phyloP scores from a whole-genome alignment of 345 rosid genomes.

The Xanthoceras sorbifolium region DNA sequence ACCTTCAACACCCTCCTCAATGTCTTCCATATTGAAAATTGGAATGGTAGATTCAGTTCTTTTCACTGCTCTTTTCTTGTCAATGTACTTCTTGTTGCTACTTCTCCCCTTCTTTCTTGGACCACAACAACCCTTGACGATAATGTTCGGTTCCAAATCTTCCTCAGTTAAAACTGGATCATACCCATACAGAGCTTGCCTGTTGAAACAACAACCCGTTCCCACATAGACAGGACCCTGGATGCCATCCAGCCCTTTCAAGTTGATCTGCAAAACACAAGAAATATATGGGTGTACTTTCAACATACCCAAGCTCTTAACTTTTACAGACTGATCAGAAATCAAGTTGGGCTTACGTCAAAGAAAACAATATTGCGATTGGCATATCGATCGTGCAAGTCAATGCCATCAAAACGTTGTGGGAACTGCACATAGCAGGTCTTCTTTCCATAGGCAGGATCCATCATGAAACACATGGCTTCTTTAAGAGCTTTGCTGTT shows the following conservation, averaged over 20 bases:
- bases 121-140: slow-evolving; percentile 97
- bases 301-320: slow-evolving; percentile 3
- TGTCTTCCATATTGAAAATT: slow-evolving; percentile 97
- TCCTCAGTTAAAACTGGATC: slow-evolving; percentile 97
- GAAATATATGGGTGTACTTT: slow-evolving; percentile 10
- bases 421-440: slow-evolving; percentile 99
- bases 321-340: slow-evolving; percentile 8
- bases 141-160: slow-evolving; percentile 91
- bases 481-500: slow-evolving; percentile 98
- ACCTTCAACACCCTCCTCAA: slow-evolving; percentile 99
- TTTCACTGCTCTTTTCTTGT: slow-evolving; percentile 73
- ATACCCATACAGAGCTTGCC: slow-evolving; percentile 98
- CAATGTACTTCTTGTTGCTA: slow-evolving; percentile 75
- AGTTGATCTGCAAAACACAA: slow-evolving; percentile 68
- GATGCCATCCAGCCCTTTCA: slow-evolving; percentile 97
- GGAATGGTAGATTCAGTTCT: slow-evolving; percentile 97
- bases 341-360: slow-evolving; percentile 63
- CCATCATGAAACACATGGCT: slow-evolving; percentile 99
- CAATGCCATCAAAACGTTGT: slow-evolving; percentile 99
- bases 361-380: slow-evolving; percentile 98
- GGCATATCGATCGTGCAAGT: slow-evolving; percentile 99
- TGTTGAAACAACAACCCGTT: slow-evolving; percentile 97
- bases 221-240: slow-evolving; percentile 99
- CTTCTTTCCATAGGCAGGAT: slow-evolving; percentile 81
- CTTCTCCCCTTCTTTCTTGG: slow-evolving; percentile 89